Evolutionary conservation across 257 asterid genomes (phyloP), one percentile per base, ranked within the genome.

Genomic region (Solanum dulcamara): DNA sequence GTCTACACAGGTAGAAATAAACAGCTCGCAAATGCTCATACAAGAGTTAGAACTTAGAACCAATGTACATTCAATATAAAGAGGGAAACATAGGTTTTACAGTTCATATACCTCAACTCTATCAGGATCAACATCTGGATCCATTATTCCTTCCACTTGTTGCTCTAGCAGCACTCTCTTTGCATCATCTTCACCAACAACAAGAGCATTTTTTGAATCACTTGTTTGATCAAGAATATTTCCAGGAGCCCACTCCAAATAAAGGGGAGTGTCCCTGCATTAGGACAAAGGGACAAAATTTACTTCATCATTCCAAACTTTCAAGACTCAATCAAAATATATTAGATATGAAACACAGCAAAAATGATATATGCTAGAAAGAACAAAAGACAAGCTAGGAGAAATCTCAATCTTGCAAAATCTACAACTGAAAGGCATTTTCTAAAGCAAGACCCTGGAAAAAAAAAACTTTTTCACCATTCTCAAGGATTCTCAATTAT

Each of bases 171-270:
- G 81, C 84, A 90, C 91, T 86, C 91, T 92, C 84, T 87, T 90
- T 33, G 80, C 89, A 57, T 91, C 95, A 57, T 60, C 88, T 84
- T 91, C 95, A 44, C 89, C 98, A 77, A 88, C 91, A 80, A 85
- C 80, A 55, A 84, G 74, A 84, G 60, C 77, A 83, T 86, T 88
- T 68, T 75, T 84, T 33, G 87, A 75, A 68, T 67, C 94, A 88
- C 60, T 86, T 57, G 90, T 81, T 87, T 81, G 92, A 91, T 88
- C 87, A 24, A 96, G 96, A 90, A 96, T 92, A 88, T 94, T 86
- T 59, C 85, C 95, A 85, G 99, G 99, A 62, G 99, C 98, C 99
- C 98, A 95, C 89, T 96, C 99, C 92, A 96, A 88, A 91, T 96
- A 96, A 79, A 96, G 90, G 5, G 99, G 99, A 80, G 93, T 92